Conservation (phyloP, 106 monocot genomes). For the Chionographis japonica region DNA sequence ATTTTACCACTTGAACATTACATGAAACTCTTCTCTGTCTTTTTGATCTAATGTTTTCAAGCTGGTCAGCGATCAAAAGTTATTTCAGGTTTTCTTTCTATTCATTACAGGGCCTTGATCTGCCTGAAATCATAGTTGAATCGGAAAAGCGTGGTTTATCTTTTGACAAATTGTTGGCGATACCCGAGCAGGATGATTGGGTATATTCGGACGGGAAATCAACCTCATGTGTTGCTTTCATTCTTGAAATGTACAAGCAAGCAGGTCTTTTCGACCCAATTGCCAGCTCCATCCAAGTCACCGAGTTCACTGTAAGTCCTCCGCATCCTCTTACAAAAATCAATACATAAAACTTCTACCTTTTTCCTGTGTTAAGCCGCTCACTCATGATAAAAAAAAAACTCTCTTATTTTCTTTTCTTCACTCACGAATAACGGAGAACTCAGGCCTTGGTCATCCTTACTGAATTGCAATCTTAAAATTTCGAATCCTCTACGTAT, state of each 20-base stretch:
- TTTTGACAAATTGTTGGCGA: conserved; percentile 74
- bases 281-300: conserved; percentile 67
- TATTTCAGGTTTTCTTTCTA: neutral
- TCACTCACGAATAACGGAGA: no score
- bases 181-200: conserved; percentile 93
- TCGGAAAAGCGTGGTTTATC: conserved; percentile 63
- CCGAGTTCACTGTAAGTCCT: conserved; percentile 87
- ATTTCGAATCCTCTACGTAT: no score
- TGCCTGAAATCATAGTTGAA: conserved; percentile 79
- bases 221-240: conserved; percentile 85
- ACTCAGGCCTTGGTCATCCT: no score
- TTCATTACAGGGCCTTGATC: conserved; percentile 57
- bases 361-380: no score
- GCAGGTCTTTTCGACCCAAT: conserved; percentile 80
- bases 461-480: no score
- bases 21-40: no score
- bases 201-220: conserved; percentile 81
- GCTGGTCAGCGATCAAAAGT: no score
- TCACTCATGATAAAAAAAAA: no score
- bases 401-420: no score
- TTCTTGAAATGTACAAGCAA: conserved; percentile 91
- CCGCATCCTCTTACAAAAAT: neutral
- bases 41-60: no score
- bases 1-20: no score
- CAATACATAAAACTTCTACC: no score